A percentile compares a stretch with the other conserved stretches of the same genome.
These are phyloP conservation scores for apple (Malus domestica) DNA, from an alignment of 306 rosid genomes.

Conservation along the genomic window ASM211411v1 NC_041801.1:840001-840500, in stretches of 20 bases:
- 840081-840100: no score
- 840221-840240: slow-evolving; percentile 30
- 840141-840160: no score
- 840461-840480: no score
- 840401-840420: no score
- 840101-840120: no score
- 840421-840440: no score
- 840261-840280: slow-evolving; percentile 28
- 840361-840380: no score
- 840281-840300: slow-evolving; percentile 9
- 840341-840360: not conserved
- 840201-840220: slow-evolving; percentile 20
- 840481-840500: no score
- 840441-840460: no score
- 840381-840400: no score
- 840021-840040: not conserved
- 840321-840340: not conserved
- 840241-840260: slow-evolving; percentile 46
- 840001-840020: not conserved
- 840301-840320: not conserved
- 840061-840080: no score
- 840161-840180: no score
- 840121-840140: accelerated
- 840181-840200: slow-evolving; percentile 21
- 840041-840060: accelerated